A percentile compares a stretch with the other conserved stretches of the same genome.
Conservation (phyloP, 2,329 filamentous ascomycete species). For the Neurospora sp. region DNA sequence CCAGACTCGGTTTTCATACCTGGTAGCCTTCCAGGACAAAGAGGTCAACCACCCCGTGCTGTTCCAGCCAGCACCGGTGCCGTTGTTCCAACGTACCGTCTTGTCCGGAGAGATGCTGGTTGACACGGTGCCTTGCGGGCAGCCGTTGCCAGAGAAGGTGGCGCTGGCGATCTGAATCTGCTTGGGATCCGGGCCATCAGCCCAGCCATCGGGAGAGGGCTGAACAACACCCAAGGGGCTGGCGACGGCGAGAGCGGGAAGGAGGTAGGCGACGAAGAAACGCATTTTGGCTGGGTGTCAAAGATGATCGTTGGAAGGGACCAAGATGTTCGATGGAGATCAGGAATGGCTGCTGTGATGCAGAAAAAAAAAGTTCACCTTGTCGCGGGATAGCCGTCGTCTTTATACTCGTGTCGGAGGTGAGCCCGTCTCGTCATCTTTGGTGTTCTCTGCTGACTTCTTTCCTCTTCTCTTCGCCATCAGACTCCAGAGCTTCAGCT, state of each 20-base stretch:
- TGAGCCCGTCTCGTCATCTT: not conserved
- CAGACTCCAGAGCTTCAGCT: not conserved
- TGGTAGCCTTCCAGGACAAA: not conserved
- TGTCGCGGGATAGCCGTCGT: slow-evolving; percentile 10
- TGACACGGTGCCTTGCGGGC: slow-evolving; percentile 32
- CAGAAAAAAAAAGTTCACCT: slow-evolving; percentile 10
- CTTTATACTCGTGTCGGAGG: slow-evolving; percentile 18
- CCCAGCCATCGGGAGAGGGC: slow-evolving; percentile 18
- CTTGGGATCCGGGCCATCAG: slow-evolving; percentile 27
- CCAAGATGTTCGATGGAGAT: slow-evolving; percentile 6
- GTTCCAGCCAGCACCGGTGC: not conserved
- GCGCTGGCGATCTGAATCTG: slow-evolving; percentile 31
- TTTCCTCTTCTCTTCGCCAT: slow-evolving; percentile 3
- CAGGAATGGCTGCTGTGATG: slow-evolving; percentile 10
- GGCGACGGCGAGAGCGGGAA: slow-evolving; percentile 28
- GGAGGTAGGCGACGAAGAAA: slow-evolving; percentile 23
- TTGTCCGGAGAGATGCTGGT: slow-evolving; percentile 32
- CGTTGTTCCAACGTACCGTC: slow-evolving; percentile 22
- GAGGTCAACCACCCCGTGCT: not conserved
- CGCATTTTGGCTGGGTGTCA: slow-evolving; percentile 24
- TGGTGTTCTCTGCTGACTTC: slow-evolving; percentile 1
- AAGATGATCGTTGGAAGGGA: slow-evolving; percentile 3
- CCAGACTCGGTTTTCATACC: not conserved
- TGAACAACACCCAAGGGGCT: slow-evolving; percentile 19
- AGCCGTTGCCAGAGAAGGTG: slow-evolving; percentile 34